Conservation (phyloP, 441 rosid species). For the Adansonia gregorii region DNA sequence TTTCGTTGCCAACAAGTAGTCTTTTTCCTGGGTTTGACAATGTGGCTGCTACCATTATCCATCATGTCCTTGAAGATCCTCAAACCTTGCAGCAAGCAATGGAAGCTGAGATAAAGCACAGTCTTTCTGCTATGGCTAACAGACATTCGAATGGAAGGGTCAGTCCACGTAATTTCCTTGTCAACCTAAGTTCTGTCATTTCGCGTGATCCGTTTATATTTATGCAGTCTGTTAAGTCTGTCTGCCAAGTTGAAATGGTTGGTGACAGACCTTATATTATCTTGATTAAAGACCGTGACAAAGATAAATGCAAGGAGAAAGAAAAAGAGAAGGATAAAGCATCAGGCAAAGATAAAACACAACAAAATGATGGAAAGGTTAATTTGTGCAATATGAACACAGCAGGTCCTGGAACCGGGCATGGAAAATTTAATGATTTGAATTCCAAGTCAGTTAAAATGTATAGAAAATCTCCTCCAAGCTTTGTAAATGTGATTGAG, state of each 20-base stretch:
- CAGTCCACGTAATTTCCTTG: slow-evolving; percentile 81
- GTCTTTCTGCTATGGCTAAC: slow-evolving; percentile 78
- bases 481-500: slow-evolving; percentile 83
- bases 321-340: slow-evolving; percentile 79
- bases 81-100: slow-evolving; percentile 98
- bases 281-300: slow-evolving; percentile 90
- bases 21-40: slow-evolving; percentile 95
- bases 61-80: slow-evolving; percentile 97
- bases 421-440: slow-evolving; percentile 54
- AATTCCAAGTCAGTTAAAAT: slow-evolving; percentile 72
- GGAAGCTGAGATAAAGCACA: slow-evolving; percentile 97
- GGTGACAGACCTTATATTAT: slow-evolving; percentile 94
- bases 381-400: slow-evolving; percentile 46
- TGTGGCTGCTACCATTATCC: slow-evolving; percentile 86
- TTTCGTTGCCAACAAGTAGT: slow-evolving; percentile 82
- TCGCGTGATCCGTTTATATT: slow-evolving; percentile 83
- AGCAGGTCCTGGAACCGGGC: slow-evolving; percentile 47
- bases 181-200: slow-evolving; percentile 74
- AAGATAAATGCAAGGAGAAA: slow-evolving; percentile 73
- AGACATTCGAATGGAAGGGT: slow-evolving; percentile 90
- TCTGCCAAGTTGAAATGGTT: slow-evolving; percentile 95
- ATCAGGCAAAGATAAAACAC: slow-evolving; percentile 67
- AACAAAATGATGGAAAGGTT: slow-evolving; percentile 64
- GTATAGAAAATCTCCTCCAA: slow-evolving; percentile 80
- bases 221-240: slow-evolving; percentile 81